Conservation (phyloP, 2,329 filamentous ascomycete genomes). For the Dactylonectria macrodidyma region DNA sequence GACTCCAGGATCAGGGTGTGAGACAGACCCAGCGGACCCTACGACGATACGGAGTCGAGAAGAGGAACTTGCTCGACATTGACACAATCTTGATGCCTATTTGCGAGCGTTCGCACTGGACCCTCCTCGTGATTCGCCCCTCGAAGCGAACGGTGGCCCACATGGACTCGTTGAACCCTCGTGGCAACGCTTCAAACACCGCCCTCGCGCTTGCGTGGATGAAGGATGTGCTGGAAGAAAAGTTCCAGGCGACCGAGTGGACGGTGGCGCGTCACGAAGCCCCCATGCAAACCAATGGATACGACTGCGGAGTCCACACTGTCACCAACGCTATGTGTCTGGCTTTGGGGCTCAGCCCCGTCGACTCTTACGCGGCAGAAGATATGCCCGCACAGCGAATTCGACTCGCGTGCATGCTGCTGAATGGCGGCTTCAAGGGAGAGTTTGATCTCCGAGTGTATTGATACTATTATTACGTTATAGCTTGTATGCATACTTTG, state of each 20-base stretch:
- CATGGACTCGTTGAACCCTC: constrained; percentile 74
- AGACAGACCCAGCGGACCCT: constrained; percentile 68
- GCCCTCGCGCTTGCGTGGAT: constrained; percentile 68
- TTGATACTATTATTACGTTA: constrained; percentile 40
- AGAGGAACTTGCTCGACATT: constrained; percentile 74
- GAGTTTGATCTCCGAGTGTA: constrained; percentile 68
- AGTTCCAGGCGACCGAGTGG: constrained; percentile 74
- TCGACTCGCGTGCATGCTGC: constrained; percentile 74
- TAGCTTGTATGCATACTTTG: constrained; percentile 32
- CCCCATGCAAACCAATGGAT: constrained; percentile 74
- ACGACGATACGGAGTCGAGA: constrained; percentile 69
- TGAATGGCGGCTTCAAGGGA: constrained; percentile 77
- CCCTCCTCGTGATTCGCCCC: constrained; percentile 77
- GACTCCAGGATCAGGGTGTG: constrained; percentile 64
- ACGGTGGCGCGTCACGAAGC: constrained; percentile 63
- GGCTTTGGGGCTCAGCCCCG: constrained; percentile 67
- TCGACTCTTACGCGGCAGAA: constrained; percentile 62
- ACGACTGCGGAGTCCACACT: constrained; percentile 84
- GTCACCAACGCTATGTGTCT: constrained; percentile 80
- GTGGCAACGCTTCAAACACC: constrained; percentile 58
- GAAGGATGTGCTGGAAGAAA: constrained; percentile 66
- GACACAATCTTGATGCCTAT: constrained; percentile 81
- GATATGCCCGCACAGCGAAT: constrained; percentile 74
- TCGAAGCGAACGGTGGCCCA: constrained; percentile 73
- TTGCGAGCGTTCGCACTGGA: constrained; percentile 78